Conservation (phyloP, 768 basidiomycete species). For the Lentinula edodes region DNA sequence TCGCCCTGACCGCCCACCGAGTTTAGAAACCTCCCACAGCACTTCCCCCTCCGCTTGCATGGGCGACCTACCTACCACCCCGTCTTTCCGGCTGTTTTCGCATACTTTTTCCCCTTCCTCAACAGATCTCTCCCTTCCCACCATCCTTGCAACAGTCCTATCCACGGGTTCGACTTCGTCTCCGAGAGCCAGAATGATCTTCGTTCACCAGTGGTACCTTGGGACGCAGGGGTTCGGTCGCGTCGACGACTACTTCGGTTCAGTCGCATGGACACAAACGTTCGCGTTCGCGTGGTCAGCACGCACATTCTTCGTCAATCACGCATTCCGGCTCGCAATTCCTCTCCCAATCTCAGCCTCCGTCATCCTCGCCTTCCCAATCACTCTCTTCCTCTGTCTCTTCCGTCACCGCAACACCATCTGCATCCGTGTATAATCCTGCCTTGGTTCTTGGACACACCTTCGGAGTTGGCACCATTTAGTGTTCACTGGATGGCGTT, state of each 20-base stretch:
- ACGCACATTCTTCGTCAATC: constrained; percentile 35
- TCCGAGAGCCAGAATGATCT: constrained; percentile 23
- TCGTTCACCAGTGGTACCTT: constrained; percentile 10
- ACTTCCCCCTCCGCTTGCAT: constrained; percentile 45
- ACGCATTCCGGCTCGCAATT: constrained; percentile 24
- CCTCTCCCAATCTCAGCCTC: constrained; percentile 17
- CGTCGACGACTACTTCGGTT: constrained; percentile 37
- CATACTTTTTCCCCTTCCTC: constrained; percentile 72
- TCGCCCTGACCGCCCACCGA: constrained; percentile 23
- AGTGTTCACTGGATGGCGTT: constrained; percentile 95
- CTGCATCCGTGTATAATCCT: constrained; percentile 16
- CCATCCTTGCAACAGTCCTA: constrained; percentile 39
- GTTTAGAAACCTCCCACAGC: constrained; percentile 43
- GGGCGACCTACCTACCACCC: constrained; percentile 65
- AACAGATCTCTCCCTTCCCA: constrained; percentile 64
- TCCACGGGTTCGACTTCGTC: constrained; percentile 14
- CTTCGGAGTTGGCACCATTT: constrained; percentile 79
- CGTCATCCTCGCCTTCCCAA: constrained; percentile 10
- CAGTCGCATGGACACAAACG: constrained; percentile 7
- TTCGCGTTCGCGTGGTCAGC: constrained; percentile 7
- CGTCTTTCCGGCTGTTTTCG: constrained; percentile 75
- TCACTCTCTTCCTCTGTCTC: constrained; percentile 21
- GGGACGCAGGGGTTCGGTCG: constrained; percentile 30
- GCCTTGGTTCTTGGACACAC: constrained; percentile 88
- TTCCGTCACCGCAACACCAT: constrained; percentile 19